These are phyloP conservation scores for Saccharomyces eubayanus DNA, from an alignment of 805 yeast species.

Conservation along the genomic window DNA sequence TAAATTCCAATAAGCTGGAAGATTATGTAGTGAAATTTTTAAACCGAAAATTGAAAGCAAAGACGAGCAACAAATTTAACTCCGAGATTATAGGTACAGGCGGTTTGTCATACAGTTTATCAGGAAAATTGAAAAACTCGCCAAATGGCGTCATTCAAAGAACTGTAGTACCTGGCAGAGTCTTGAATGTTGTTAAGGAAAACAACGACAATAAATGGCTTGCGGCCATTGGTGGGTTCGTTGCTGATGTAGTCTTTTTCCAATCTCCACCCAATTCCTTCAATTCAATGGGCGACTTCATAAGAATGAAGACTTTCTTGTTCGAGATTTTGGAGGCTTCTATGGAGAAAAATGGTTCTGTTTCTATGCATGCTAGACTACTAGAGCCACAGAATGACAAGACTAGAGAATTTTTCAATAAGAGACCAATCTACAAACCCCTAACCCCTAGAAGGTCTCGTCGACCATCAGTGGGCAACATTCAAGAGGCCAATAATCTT, in stretches of 20 bases:
- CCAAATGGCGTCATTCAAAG: constrained; percentile 60
- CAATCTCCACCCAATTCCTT: constrained; percentile 25
- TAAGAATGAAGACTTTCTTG: constrained; percentile 39
- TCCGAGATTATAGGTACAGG: constrained; percentile 54
- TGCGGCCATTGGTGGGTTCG: constrained; percentile 54
- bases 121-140: constrained; percentile 58
- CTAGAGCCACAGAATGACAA: background rate
- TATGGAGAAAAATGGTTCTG: constrained; percentile 32
- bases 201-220: constrained; percentile 31
- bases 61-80: constrained; percentile 3
- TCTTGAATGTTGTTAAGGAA: constrained; percentile 34
- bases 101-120: constrained; percentile 62
- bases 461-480: background rate
- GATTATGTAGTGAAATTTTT: constrained; percentile 37
- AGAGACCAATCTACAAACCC: background rate
- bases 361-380: background rate
- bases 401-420: background rate
- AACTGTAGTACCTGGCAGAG: constrained; percentile 61
- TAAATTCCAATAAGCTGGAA: constrained; percentile 30
- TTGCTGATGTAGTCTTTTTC: constrained; percentile 22
- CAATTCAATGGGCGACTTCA: constrained; percentile 35
- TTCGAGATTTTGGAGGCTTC: constrained; percentile 34
- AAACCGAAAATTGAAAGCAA: constrained; percentile 11
- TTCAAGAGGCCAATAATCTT: background rate
- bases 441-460: background rate